Evolutionary conservation across 495 filamentous ascomycete genomes (phyloP).

Genomic region (Hyaloscypha variabilis): DNA sequence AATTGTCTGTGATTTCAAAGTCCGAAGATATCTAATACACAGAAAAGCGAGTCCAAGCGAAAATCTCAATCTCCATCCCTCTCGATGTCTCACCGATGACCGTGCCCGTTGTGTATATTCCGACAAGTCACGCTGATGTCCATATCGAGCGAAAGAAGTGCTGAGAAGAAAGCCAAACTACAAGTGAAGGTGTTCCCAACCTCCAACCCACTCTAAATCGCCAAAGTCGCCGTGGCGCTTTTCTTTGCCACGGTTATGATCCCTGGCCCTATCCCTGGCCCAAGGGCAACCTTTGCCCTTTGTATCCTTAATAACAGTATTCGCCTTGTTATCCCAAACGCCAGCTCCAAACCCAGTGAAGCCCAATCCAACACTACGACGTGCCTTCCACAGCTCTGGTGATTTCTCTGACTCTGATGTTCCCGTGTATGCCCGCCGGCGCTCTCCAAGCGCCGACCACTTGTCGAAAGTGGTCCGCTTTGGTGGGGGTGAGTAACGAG

Average conservation of each 20-base stretch:
- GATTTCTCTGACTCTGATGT: slow-evolving; percentile 45
- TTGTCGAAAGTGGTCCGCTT: slow-evolving; percentile 70
- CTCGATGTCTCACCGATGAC: slow-evolving; percentile 8
- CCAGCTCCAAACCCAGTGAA: slow-evolving; percentile 50
- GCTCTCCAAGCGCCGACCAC: slow-evolving; percentile 83
- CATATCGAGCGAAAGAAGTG: slow-evolving; percentile 13
- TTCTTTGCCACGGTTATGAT: slow-evolving; percentile 38
- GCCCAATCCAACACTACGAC: slow-evolving; percentile 47
- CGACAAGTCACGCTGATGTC: slow-evolving; percentile 20
- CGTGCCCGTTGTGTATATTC: slow-evolving; percentile 12
- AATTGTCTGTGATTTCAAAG: slow-evolving; percentile 35
- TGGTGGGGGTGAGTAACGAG: slow-evolving; percentile 53
- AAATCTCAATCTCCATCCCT: slow-evolving; percentile 18
- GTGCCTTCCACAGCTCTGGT: slow-evolving; percentile 45
- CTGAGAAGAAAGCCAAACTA: slow-evolving; percentile 45
- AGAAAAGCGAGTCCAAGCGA: slow-evolving; percentile 34
- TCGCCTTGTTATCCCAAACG: slow-evolving; percentile 48
- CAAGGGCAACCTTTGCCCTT: slow-evolving; percentile 30
- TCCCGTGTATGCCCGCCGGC: slow-evolving; percentile 66
- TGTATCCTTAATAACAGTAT: slow-evolving; percentile 32
- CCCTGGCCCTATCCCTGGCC: slow-evolving; percentile 27
- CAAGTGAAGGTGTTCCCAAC: slow-evolving; percentile 64
- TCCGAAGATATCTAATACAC: slow-evolving; percentile 36
- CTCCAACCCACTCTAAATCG: slow-evolving; percentile 88
- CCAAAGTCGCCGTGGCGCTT: slow-evolving; percentile 67